phyloP scores from a whole-genome alignment of 1,284 basidiomycete genomes.

The Moesziomyces parantarcticus region DNA sequence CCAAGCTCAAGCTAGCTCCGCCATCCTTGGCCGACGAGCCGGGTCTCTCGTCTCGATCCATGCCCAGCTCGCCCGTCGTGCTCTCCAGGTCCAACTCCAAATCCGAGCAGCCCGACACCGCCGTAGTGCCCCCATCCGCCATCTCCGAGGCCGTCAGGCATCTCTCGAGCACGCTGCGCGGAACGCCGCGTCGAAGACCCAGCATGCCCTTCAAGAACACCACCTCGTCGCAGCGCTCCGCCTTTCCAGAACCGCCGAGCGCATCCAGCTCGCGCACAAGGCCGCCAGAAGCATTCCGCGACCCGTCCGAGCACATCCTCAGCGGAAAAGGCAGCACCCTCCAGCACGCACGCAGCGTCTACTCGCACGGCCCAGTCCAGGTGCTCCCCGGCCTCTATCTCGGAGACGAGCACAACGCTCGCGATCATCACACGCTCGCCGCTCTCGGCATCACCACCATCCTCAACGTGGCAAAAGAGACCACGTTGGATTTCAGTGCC shows the following conservation, averaged over 20 bases:
- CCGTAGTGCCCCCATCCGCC: constrained; percentile 5
- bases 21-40: constrained; percentile 24
- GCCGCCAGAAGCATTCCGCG: constrained; percentile 55
- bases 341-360: constrained; percentile 69
- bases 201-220: constrained; percentile 56
- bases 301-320: constrained; percentile 62
- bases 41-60: constrained; percentile 42
- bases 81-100: constrained; percentile 23
- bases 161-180: constrained; percentile 59
- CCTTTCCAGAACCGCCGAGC: constrained; percentile 24
- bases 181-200: constrained; percentile 55
- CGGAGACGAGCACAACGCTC: constrained; percentile 91
- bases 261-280: constrained; percentile 31
- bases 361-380: constrained; percentile 85
- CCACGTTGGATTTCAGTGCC: constrained; percentile 37
- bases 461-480: constrained; percentile 88
- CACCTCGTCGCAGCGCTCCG: not conserved
- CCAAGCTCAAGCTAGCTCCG: constrained; percentile 37
- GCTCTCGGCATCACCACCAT: constrained; percentile 81
- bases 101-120: constrained; percentile 10
- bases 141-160: constrained; percentile 49
- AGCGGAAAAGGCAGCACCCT: constrained; percentile 61
- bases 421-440: constrained; percentile 78
- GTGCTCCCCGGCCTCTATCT: constrained; percentile 90
- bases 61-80: constrained; percentile 45